phyloP scores from a whole-genome alignment of 148 eudicot species.

The Amaranthus palmeri region DNA sequence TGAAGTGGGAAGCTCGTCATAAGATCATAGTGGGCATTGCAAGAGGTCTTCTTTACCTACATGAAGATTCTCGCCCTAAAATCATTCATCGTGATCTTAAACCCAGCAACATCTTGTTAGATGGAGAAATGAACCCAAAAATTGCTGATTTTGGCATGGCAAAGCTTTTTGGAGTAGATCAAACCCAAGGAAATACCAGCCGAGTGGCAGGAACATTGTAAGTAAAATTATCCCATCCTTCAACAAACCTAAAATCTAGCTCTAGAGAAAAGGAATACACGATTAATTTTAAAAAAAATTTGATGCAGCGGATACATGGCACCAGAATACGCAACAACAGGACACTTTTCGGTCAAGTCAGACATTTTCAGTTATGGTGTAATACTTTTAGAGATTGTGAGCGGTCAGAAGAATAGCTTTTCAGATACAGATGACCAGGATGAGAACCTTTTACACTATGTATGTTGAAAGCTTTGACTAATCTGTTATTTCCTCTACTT shows the following conservation, averaged over 20 bases:
- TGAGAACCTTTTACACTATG: too few species aligned
- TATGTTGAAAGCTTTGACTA: too few species aligned
- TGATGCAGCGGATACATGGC: conserved; percentile 20
- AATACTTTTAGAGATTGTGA: conserved; percentile 34
- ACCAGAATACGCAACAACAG: conserved; percentile 31
- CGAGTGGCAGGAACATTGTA: conserved; percentile 34
- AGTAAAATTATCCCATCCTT: background rate
- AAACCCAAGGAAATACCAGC: conserved; percentile 28
- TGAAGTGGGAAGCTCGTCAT: conserved; percentile 31
- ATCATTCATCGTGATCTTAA: conserved; percentile 42
- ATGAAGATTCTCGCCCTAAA: conserved; percentile 34
- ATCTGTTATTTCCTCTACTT: too few species aligned
- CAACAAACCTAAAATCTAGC: too few species aligned
- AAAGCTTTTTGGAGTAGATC: conserved; percentile 29
- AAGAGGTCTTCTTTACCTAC: conserved; percentile 35
- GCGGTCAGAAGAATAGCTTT: conserved; percentile 28
- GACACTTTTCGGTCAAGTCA: conserved; percentile 30
- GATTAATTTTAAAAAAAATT: too few species aligned
- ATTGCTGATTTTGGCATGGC: conserved; percentile 51
- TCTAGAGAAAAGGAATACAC: too few species aligned
- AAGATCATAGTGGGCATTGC: conserved; percentile 37
- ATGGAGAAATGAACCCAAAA: conserved; percentile 34
- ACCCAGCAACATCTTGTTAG: conserved; percentile 37
- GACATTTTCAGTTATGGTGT: conserved; percentile 45
- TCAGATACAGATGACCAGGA: too few species aligned